Evolutionary conservation across 139 green algal genomes (phyloP), one percentile per base, ranked within the genome.

Genomic region (Chlamydomonas incerta): DNA sequence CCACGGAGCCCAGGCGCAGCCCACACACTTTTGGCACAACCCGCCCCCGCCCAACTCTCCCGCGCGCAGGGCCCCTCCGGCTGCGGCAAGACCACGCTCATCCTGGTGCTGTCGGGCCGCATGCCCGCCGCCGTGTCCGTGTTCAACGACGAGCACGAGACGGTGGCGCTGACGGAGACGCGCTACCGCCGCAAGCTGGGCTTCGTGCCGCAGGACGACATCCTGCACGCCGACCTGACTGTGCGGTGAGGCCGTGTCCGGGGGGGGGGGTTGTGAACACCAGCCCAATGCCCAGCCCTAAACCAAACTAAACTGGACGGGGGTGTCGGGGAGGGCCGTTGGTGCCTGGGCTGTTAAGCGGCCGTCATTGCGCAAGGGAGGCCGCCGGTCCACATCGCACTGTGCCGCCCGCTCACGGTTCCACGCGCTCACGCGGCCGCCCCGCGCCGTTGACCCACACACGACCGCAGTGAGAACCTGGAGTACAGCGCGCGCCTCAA

Each of bases 201-300:
- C 14, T 97, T 95, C 86, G 95, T 97, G 26, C 95, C 93, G 8
- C 95, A 96, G 86, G 93, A 62, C 18, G 70, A 76, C 28, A 37
- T 62, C 6, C 70, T 76, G 41, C 70, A 76, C 70, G 5, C 70
- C 41, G 70, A 76, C 41, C 70, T 76, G 26, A 76, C 70, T 24
- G 70, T 76, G 4, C 33, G 70, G 70, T 76, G 28, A 37, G 70
- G 6, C n/a, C n/a, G n/a, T n/a, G n/a, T n/a, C n/a, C n/a, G 8
- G 28, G 26, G 62, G 26, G 24, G 62, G 24, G 41, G 41, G 8
- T 13, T 5, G 41, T 5, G 41, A 8, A 50, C 6, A 50, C n/a
- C n/a, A n/a, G n/a, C n/a, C n/a, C n/a, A n/a, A n/a, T n/a, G n/a
- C n/a, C n/a, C n/a, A n/a, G n/a, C n/a, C n/a, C n/a, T n/a, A n/a